Base-by-base conservation (phyloP, 2,329 filamentous ascomycete genomes). In the Pestalotiopsis sp. region DNA sequence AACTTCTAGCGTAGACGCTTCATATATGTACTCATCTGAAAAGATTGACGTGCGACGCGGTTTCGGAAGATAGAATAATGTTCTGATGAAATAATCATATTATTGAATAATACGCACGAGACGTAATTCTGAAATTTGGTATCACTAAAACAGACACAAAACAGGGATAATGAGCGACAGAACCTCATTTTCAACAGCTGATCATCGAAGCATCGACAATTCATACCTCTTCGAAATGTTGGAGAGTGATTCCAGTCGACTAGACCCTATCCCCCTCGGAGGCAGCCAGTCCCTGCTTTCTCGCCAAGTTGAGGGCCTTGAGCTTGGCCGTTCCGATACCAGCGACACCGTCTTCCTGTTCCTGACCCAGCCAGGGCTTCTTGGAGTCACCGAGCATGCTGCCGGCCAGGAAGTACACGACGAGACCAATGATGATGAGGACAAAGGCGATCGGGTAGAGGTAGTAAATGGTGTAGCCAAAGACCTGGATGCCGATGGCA, bases 371-470 rank as follows among this genome's bases (percentile, higher is more conserved):
- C 96, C 96, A 99, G 20, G 96, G 96, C 87, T 99, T 99, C 85
- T 91, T 90, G 66, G 92, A 91, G 81, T 98, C 96, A 39, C 94
- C 95, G 65, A 98, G 82, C 68, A 93, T 87, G 77, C 90, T 92
- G 68, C 94, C 93, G 0, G 92, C 91, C 45, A 97, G 83, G 80
- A 97, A 98, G 82, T 99, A 99, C 60, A 94, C 86, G 63, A 95
- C 85, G 74, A 97, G 88, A 1, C 96, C 95, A 36, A 95, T 67
- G 73, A 99, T 90, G 79, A 99, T 98, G 73, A 95, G 86, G 11
- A 97, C 93, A 80, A 99, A 99, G 13, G 96, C 95, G 77, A 98
- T 93, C 4, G 96, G 95, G 82, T 99, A 99, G 82, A 98, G 87
- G 86, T 89, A 97, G 82, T 97, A 93, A 69, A 99, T 89, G 56